Conservation (phyloP, 108 stramenopile genomes). For the Bacterosira constricta region DNA sequence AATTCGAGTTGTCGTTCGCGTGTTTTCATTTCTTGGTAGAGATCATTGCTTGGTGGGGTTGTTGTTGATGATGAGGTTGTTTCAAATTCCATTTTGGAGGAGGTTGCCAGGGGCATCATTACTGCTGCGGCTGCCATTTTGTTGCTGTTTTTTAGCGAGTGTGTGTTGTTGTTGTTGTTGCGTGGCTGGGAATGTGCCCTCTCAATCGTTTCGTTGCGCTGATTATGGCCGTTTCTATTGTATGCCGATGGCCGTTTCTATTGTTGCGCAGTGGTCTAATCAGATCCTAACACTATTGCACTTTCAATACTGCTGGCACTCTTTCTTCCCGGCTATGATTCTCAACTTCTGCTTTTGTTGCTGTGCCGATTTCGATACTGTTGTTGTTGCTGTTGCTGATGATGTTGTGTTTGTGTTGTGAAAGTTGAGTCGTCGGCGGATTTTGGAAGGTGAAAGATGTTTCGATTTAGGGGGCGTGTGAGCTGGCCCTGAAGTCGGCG, state of each 20-base stretch:
- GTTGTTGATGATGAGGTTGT: not conserved
- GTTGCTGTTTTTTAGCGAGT: not conserved
- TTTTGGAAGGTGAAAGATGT: no score
- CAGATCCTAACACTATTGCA: no score
- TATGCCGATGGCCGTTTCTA: not conserved
- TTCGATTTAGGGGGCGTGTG: no score
- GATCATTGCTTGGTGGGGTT: constrained; percentile 42
- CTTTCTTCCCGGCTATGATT: no score
- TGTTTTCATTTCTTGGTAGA: constrained; percentile 89
- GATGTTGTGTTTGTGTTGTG: no score
- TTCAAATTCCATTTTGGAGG: constrained; percentile 12
- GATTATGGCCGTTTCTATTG: not conserved
- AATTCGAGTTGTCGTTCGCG: constrained; percentile 91
- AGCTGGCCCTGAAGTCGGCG: no score
- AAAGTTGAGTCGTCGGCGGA: no score
- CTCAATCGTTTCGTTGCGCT: not conserved
- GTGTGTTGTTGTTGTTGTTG: not conserved
- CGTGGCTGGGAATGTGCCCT: not conserved
- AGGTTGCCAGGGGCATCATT: not conserved
- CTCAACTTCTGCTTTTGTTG: no score
- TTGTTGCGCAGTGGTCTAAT: no score
- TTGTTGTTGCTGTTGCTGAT: no score
- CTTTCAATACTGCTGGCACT: no score
- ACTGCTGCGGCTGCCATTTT: constrained; percentile 27
- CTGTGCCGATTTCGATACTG: no score